These are phyloP conservation scores for Cylindrodendrum hubeiense DNA, from an alignment of 2,329 filamentous ascomycete genomes.

Conservation along the genomic window DNA sequence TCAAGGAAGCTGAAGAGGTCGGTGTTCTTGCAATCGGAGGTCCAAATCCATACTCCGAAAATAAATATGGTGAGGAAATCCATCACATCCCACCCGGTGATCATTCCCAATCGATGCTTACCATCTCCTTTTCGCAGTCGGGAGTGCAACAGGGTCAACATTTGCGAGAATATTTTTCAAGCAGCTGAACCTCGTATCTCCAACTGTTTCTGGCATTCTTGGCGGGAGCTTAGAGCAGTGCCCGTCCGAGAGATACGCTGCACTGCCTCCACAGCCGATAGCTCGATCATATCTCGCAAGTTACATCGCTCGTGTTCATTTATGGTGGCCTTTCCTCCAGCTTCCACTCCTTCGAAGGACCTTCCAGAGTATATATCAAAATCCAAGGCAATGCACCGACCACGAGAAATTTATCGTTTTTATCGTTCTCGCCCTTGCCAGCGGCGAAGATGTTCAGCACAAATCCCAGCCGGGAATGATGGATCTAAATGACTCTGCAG, in stretches of 20 bases:
- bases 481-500: slow-evolving; percentile 36
- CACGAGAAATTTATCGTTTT: slow-evolving; percentile 36
- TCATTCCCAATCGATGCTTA: background rate
- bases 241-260: slow-evolving; percentile 23
- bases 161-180: slow-evolving; percentile 44
- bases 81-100: background rate
- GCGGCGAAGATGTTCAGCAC: slow-evolving; percentile 22
- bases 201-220: background rate
- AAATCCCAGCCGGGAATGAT: slow-evolving; percentile 31
- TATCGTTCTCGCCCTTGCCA: slow-evolving; percentile 34
- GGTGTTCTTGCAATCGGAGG: slow-evolving; percentile 38
- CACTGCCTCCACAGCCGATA: slow-evolving; percentile 33
- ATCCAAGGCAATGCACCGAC: slow-evolving; percentile 23
- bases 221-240: slow-evolving; percentile 6
- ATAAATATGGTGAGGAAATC: slow-evolving; percentile 33
- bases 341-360: slow-evolving; percentile 32
- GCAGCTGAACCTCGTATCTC: slow-evolving; percentile 30
- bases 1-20: slow-evolving; percentile 42
- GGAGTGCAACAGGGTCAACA: slow-evolving; percentile 40
- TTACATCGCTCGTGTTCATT: slow-evolving; percentile 41
- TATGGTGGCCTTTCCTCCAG: slow-evolving; percentile 43
- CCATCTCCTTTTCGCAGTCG: slow-evolving; percentile 24
- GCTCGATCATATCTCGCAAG: slow-evolving; percentile 29
- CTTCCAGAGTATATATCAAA: slow-evolving; percentile 30
- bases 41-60: slow-evolving; percentile 25